Conservation (phyloP, 805 yeast genomes). For the Yamadazyma laniorum region DNA sequence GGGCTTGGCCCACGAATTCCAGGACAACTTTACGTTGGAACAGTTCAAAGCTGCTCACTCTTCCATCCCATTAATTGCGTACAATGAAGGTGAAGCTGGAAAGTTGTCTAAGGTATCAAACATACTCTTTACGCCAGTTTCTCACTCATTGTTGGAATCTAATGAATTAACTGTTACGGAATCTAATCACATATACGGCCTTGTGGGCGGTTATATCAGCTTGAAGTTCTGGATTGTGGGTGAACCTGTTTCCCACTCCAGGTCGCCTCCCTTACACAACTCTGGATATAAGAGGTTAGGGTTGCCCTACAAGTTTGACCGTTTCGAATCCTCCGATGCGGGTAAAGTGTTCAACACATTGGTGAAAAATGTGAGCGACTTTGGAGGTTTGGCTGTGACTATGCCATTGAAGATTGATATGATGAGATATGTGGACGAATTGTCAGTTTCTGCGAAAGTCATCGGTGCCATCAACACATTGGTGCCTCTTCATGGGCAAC, state of each 20-base stretch:
- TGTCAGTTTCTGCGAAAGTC: slow-evolving; percentile 71
- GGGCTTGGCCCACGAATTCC: slow-evolving; percentile 63
- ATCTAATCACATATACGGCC: slow-evolving; percentile 54
- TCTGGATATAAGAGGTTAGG: slow-evolving; percentile 74
- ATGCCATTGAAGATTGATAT: slow-evolving; percentile 89
- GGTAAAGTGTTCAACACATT: slow-evolving; percentile 52
- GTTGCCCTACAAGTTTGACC: slow-evolving; percentile 68
- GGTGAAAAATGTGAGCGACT: slow-evolving; percentile 41
- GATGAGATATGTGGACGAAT: slow-evolving; percentile 58
- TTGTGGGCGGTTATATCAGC: slow-evolving; percentile 60
- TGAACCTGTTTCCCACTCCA: slow-evolving; percentile 77
- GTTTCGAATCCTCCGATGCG: slow-evolving; percentile 67
- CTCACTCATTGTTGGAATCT: slow-evolving; percentile 68
- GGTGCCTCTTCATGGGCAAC: slow-evolving; percentile 35
- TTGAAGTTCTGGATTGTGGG: slow-evolving; percentile 76
- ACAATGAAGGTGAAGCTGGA: slow-evolving; percentile 77
- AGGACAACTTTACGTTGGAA: slow-evolving; percentile 73
- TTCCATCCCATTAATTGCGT: slow-evolving; percentile 69
- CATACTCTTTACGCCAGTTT: slow-evolving; percentile 76
- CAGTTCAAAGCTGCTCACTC: slow-evolving; percentile 58
- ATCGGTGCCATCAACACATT: slow-evolving; percentile 96
- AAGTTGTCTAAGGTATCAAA: slow-evolving; percentile 79
- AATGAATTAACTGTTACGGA: slow-evolving; percentile 56
- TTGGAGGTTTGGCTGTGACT: slow-evolving; percentile 96
- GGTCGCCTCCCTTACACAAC: slow-evolving; percentile 85